Evolutionary conservation across 345 rosid species (phyloP).

Genomic region (Diplotaxis tenuifolia): DNA sequence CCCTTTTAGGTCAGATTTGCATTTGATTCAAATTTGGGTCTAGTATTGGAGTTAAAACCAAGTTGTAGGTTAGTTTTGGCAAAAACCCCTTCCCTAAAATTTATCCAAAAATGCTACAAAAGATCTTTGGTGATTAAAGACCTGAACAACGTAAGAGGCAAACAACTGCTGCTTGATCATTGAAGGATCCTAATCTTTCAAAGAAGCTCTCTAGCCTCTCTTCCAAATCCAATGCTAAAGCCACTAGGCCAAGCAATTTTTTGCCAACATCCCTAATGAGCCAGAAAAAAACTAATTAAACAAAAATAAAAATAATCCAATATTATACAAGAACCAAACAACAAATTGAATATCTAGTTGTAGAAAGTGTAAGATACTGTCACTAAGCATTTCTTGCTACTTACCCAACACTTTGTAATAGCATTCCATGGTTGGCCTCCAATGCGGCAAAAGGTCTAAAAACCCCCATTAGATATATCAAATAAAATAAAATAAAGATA

Average conservation of each 20-base stretch:
- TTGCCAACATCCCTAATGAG: constrained; percentile 55
- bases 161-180: constrained; percentile 43
- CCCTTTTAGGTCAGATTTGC: too few species aligned
- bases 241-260: constrained; percentile 53
- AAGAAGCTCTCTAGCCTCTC: constrained; percentile 60
- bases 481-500: neutral
- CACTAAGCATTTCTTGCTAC: constrained; percentile 16
- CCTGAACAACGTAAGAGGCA: constrained; percentile 81
- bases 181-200: constrained; percentile 57
- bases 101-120: neutral
- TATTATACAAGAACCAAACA: constrained; percentile 1
- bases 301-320: neutral
- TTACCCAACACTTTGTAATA: constrained; percentile 52
- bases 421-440: constrained; percentile 63
- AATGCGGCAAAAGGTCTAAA: constrained; percentile 58
- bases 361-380: neutral
- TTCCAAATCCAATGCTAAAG: constrained; percentile 72
- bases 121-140: constrained; percentile 11
- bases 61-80: too few species aligned
- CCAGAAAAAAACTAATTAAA: neutral
- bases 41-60: too few species aligned
- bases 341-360: neutral
- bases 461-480: constrained; percentile 22
- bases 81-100: too few species aligned
- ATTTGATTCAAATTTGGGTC: too few species aligned